Evolutionary conservation across 345 rosid species (phyloP), one percentile per base, ranked within the genome.

Genomic region (Mallotus nudiflorus): DNA sequence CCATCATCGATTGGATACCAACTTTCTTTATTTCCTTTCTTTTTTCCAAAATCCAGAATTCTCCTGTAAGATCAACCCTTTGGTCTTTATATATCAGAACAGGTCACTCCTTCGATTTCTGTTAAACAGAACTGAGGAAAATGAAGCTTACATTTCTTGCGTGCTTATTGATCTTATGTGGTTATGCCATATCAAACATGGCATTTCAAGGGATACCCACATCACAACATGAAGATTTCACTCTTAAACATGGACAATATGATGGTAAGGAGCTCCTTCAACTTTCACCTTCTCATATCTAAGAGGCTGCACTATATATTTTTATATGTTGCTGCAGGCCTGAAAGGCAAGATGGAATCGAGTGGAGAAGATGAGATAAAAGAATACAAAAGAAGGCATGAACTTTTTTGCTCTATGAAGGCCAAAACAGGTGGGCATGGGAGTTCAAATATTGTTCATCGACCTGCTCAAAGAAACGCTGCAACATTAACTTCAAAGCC

Each of bases 361-460:
- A n/a, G n/a, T n/a, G n/a, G n/a, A n/a, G n/a, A n/a, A 29, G 1
- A 49, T 51, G 68, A 13, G 4, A 39, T 49, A 27, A 42, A 48
- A 33, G 49, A 24, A 20, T 18, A 63, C 37, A 15, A 63, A 57
- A 60, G 37, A 27, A 60, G 56, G 10, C 37, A 57, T 16, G 22
- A 54, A 18, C 1, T 31, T 28, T 29, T 37, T 22, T 6, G 15
- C 14, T 42, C 78, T 6, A 63, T 28, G 6, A 82, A 62, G 50
- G 71, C 65, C 9, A 60, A 58, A 16, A 68, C 9, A 68, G 85
- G 84, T 69, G 67, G 84, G 83, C 56, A 52, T 52, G 85, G 84
- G 8, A 84, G 76, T 52, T 44, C 78, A 35, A 80, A 74, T 63
- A 1, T 10, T 7, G 69, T 27, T 35, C 86, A 57, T 31, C 80